Percentiles rank a stretch among this genome's conserved stretches.
Conservation (phyloP, 192 early-diverging fungal genomes). For the Linnemannia elongata region DNA sequence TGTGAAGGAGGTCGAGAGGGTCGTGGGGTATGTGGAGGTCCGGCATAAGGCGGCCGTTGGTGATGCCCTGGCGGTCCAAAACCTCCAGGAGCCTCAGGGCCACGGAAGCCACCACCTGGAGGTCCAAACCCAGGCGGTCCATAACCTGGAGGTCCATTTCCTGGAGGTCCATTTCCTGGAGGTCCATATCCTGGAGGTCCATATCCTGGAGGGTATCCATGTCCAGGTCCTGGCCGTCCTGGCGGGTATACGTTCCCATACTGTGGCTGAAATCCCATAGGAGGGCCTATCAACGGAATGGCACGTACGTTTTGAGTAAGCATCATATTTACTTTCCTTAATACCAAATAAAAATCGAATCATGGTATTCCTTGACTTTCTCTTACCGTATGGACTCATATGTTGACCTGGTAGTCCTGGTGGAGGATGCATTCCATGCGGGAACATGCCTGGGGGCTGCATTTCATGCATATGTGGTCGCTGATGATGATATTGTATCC, state of each 20-base stretch:
- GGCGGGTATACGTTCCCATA: conserved; percentile 23
- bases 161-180: conserved; percentile 21
- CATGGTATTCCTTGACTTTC: background rate
- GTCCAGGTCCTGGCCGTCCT: conserved; percentile 30
- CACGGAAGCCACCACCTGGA: background rate
- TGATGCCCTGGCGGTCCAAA: conserved; percentile 29
- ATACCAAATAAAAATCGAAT: background rate
- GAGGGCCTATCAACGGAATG: conserved; percentile 4
- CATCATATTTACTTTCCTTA: background rate
- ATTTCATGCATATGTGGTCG: conserved; percentile 15
- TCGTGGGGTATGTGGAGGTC: background rate
- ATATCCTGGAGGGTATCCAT: conserved; percentile 17
- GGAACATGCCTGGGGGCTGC: conserved; percentile 17
- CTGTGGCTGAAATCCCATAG: conserved; percentile 24
- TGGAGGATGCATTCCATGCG: conserved; percentile 29
- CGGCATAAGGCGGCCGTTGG: background rate
- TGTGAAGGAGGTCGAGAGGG: conserved; percentile 25
- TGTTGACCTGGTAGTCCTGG: conserved; percentile 13
- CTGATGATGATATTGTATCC: conserved; percentile 22
- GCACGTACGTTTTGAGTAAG: background rate
- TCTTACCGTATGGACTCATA: conserved; percentile 30
- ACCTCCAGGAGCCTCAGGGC: conserved; percentile 14
- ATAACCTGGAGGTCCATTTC: conserved; percentile 24
- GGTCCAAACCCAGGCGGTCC: conserved; percentile 22
- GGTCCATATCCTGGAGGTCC: conserved; percentile 14